Percentiles rank a stretch among this genome's conserved stretches.
Conservation (phyloP, 148 eudicot species). For the Bassia scoparia region DNA sequence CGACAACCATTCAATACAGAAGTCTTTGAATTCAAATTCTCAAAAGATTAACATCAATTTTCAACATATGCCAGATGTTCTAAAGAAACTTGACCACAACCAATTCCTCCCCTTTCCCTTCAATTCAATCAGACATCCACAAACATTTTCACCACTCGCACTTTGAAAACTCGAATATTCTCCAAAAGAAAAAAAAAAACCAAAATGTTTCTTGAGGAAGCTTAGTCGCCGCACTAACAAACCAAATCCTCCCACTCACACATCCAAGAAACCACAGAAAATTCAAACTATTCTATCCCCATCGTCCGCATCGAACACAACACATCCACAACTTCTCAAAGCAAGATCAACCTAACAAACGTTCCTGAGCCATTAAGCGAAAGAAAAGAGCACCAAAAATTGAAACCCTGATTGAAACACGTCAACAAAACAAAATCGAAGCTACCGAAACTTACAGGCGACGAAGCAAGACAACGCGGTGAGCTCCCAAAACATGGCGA, state of each 20-base stretch:
- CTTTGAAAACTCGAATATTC: no score
- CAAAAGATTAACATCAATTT: no score
- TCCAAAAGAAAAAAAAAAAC: neutral
- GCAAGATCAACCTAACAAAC: neutral
- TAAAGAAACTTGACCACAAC: no score
- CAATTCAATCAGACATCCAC: no score
- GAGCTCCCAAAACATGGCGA: slow-evolving; percentile 86
- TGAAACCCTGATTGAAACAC: neutral
- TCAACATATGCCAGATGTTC: no score
- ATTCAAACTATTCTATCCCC: no score
- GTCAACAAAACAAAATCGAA: neutral
- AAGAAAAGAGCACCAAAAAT: neutral
- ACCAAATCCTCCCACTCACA: neutral
- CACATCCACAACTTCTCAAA: neutral
- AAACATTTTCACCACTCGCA: no score
- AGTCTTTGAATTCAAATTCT: no score
- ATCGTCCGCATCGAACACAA: neutral
- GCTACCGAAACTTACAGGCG: slow-evolving; percentile 55
- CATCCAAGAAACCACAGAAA: neutral
- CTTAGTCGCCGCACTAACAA: neutral
- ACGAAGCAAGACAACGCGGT: slow-evolving; percentile 71
- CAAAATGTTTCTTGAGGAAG: neutral
- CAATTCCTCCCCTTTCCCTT: no score
- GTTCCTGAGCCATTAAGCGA: neutral
- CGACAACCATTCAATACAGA: no score